phyloP scores from a whole-genome alignment of 352 stramenopile species.

The Aphanomyces cochlioides region DNA sequence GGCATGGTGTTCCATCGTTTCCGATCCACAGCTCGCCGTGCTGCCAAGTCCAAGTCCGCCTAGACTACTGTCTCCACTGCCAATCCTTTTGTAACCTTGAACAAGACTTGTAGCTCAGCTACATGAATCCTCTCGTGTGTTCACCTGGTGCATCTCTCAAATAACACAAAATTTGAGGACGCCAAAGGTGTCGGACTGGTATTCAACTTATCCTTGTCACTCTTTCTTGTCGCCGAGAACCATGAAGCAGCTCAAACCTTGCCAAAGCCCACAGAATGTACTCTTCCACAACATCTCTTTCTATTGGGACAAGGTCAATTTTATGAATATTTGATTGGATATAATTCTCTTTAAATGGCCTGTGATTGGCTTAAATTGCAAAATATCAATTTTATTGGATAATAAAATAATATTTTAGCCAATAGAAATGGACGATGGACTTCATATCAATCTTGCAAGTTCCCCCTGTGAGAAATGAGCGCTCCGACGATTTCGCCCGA shows the following conservation, averaged over 20 bases:
- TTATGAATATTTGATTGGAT: no score
- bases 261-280: background rate
- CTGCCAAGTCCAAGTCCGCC: background rate
- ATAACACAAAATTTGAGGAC: no score
- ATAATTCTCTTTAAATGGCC: no score
- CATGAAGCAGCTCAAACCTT: no score
- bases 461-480: background rate
- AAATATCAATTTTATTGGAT: conserved; percentile 2
- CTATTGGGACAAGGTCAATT: conserved; percentile 12
- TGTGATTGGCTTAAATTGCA: conserved; percentile 5
- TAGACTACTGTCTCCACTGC: background rate
- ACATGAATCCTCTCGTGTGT: background rate
- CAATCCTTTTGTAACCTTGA: background rate
- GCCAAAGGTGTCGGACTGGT: no score
- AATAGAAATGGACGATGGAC: background rate
- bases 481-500: background rate
- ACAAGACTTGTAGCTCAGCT: background rate
- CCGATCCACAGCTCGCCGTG: background rate
- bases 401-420: background rate
- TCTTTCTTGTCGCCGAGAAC: no score
- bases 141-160: no score
- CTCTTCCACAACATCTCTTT: background rate
- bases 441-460: background rate
- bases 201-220: no score
- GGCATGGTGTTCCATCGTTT: conserved; percentile 24